A percentile compares a stretch with the other conserved stretches of the same genome.
Evolutionary conservation across 208 protist species (phyloP).

Genomic region (Leishmania major): DNA sequence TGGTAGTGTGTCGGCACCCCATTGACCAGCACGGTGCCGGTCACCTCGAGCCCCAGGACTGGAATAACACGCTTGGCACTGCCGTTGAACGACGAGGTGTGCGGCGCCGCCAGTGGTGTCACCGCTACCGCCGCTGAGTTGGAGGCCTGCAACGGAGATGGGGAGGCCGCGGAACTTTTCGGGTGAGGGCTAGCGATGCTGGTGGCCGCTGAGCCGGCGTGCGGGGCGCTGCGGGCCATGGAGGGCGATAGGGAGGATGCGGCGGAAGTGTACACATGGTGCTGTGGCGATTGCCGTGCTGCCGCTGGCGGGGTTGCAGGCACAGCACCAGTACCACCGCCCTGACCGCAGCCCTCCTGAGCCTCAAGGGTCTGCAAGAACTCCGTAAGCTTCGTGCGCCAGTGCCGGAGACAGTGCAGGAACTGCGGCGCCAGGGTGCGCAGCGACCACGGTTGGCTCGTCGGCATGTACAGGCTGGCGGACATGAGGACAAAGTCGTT

Average conservation of each 20-base stretch:
- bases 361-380: slow-evolving; percentile 36
- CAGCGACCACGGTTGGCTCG: slow-evolving; percentile 69
- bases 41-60: slow-evolving; percentile 67
- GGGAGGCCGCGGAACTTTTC: background rate
- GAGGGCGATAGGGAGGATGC: background rate
- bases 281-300: background rate
- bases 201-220: background rate
- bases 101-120: background rate
- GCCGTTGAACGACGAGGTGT: background rate
- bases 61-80: slow-evolving; percentile 16
- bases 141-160: background rate
- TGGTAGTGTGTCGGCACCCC: slow-evolving; percentile 57
- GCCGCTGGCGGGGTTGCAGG: background rate
- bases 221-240: slow-evolving; percentile 1
- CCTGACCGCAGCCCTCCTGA: background rate
- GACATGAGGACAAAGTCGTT: slow-evolving; percentile 73
- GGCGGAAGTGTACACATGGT: background rate
- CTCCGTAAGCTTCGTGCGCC: slow-evolving; percentile 51
- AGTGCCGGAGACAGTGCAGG: slow-evolving; percentile 66
- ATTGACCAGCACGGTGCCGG: slow-evolving; percentile 53
- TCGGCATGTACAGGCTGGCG: slow-evolving; percentile 73
- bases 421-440: slow-evolving; percentile 61
- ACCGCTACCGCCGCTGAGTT: background rate
- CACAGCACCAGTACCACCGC: background rate
- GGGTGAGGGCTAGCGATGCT: background rate